Conservation (phyloP, 2,329 filamentous ascomycete species). For the Colletotrichum scovillei region DNA sequence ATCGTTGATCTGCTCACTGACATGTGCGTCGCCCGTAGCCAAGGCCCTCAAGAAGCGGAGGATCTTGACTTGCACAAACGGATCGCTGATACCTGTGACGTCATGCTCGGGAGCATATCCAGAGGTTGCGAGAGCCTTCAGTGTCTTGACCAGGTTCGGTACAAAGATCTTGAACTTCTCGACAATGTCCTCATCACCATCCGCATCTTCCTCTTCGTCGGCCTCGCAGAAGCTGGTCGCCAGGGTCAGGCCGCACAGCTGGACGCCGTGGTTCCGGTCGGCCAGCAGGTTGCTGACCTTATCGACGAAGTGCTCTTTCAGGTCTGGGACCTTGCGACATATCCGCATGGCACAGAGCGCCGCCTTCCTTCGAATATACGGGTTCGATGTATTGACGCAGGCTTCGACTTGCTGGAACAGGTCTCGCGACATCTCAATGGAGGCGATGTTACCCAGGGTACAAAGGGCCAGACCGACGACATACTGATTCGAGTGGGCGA, state of each 20-base stretch:
- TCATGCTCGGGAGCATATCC: constrained; percentile 98
- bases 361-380: constrained; percentile 97
- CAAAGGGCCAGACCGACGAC: constrained; percentile 96
- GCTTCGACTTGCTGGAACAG: constrained; percentile 96
- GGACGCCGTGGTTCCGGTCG: constrained; percentile 94
- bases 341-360: constrained; percentile 99
- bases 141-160: constrained; percentile 85
- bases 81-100: constrained; percentile 97
- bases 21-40: constrained; percentile 84
- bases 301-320: constrained; percentile 97
- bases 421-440: constrained; percentile 97
- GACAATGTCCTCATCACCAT: constrained; percentile 89
- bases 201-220: constrained; percentile 89
- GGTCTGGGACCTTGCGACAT: constrained; percentile 95
- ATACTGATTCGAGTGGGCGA: constrained; percentile 98
- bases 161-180: constrained; percentile 91
- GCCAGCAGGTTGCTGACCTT: constrained; percentile 90
- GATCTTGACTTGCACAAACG: constrained; percentile 97
- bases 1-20: constrained; percentile 98
- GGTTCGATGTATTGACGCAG: constrained; percentile 91
- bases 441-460: constrained; percentile 97
- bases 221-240: constrained; percentile 94
- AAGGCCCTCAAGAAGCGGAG: constrained; percentile 87
- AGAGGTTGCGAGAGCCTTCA: constrained; percentile 93
- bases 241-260: constrained; percentile 91